Base-by-base conservation (phyloP, 2,329 filamentous ascomycete species). In the Nemania sp. region DNA sequence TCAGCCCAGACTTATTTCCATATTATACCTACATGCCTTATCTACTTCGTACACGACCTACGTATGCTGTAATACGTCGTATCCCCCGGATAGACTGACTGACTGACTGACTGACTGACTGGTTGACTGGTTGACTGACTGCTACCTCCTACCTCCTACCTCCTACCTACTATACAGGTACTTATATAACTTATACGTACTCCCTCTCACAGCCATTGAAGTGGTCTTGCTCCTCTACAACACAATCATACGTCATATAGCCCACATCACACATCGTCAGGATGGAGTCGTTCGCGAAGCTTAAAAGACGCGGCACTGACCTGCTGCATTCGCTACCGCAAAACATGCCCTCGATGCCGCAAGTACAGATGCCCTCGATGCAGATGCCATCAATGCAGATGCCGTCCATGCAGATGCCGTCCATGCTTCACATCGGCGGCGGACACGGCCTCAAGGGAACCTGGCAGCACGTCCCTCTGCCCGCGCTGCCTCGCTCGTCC, bases 401-500 rank as follows among this genome's bases (percentile, higher is more conserved):
- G 45, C 62, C 59, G 2, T n/a, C 39, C 9, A 46, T 46, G 42
- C 42, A 53, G 59, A 58, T 52, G 54, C 54, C 62, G 21, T 59
- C 42, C 1, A 59, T 59, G 45, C 63, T 60, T 35, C 56, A 48
- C 25, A 57, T 40, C 7, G 53, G 54, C 42, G 62, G 65, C 49
- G 65, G 71, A 11, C 67, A 70, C 43, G 71, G 72, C 46, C 77
- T 85, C 67, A 83, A 80, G 66, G 86, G 80, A 37, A 87, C 84
- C 52, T 88, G 86, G 86, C 80, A 87, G 69, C 83, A 81, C 67
- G 79, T 89, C 68, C 72, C 79, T 42, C 71, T 84, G 35, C 80
- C 83, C 2, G 66, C 79, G 1, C 80, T 92, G 7, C 85, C 86
- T 40, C 87, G 90, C 55, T 94, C 91, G 1, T 92, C 90, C 0